phyloP scores from a whole-genome alignment of 2,329 filamentous ascomycete genomes.

The Trichoderma asperellum region DNA sequence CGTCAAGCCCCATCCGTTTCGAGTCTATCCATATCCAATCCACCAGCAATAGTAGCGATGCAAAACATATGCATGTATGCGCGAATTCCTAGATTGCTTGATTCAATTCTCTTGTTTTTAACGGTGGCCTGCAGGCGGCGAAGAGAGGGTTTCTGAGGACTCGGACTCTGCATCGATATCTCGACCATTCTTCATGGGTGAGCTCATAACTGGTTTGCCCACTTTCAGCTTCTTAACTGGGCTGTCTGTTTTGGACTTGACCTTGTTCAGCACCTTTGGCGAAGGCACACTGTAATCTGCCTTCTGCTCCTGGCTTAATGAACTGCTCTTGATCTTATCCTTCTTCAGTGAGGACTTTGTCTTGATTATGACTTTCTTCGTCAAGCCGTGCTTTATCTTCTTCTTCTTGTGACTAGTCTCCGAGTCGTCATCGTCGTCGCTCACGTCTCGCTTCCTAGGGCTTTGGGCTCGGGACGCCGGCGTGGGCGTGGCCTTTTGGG shows the following conservation, averaged over 20 bases:
- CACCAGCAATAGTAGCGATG: neutral
- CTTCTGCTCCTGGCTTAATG: slow-evolving; percentile 56
- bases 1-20: slow-evolving; percentile 28
- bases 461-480: slow-evolving; percentile 58
- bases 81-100: neutral
- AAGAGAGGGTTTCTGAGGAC: slow-evolving; percentile 60
- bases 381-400: slow-evolving; percentile 53
- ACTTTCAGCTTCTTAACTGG: slow-evolving; percentile 51
- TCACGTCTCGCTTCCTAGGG: slow-evolving; percentile 61
- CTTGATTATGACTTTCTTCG: slow-evolving; percentile 62
- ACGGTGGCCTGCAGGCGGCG: slow-evolving; percentile 46
- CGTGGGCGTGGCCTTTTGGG: slow-evolving; percentile 64
- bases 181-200: slow-evolving; percentile 54
- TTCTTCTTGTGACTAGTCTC: slow-evolving; percentile 61
- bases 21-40: slow-evolving; percentile 38
- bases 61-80: slow-evolving; percentile 2
- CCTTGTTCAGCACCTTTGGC: slow-evolving; percentile 40
- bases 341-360: slow-evolving; percentile 56
- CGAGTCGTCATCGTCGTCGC: slow-evolving; percentile 58
- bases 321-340: slow-evolving; percentile 58
- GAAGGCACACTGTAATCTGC: slow-evolving; percentile 38
- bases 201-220: slow-evolving; percentile 53
- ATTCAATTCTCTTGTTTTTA: neutral
- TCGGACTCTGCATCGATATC: slow-evolving; percentile 58
- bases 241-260: slow-evolving; percentile 43